Evolutionary conservation across 495 filamentous ascomycete species (phyloP).

Genomic region (Penicillium parvum): DNA sequence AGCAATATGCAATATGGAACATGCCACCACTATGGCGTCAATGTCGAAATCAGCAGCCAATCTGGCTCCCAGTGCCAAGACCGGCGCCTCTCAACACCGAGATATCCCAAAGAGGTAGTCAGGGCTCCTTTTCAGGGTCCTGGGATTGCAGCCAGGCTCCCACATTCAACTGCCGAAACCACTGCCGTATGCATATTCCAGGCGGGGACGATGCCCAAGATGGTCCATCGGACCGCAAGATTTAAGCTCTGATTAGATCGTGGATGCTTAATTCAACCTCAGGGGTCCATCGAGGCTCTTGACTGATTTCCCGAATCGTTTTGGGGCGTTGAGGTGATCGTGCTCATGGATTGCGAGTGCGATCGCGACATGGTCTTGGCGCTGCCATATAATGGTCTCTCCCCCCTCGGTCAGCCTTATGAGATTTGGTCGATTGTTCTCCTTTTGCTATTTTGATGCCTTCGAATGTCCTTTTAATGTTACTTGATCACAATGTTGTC

Average conservation of each 20-base stretch:
- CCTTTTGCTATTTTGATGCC: neutral
- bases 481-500: too few species aligned
- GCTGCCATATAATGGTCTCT: conserved; percentile 19
- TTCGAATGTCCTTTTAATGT: too few species aligned
- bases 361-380: conserved; percentile 33
- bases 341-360: conserved; percentile 32
- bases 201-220: conserved; percentile 9
- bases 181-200: conserved; percentile 23
- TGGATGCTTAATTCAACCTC: conserved; percentile 16
- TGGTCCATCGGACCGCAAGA: conserved; percentile 3
- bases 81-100: too few species aligned
- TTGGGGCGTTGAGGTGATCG: conserved; percentile 34
- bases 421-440: neutral
- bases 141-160: neutral
- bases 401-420: neutral
- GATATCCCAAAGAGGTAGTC: too few species aligned
- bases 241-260: conserved; percentile 24
- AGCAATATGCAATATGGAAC: too few species aligned
- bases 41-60: conserved; percentile 23
- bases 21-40: conserved; percentile 19
- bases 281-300: conserved; percentile 1
- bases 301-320: conserved; percentile 7
- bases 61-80: conserved; percentile 16
- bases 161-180: conserved; percentile 27
- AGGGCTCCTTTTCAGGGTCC: neutral